These are phyloP conservation scores for Licmophora abbreviata DNA, from an alignment of 108 stramenopile species.

Conservation along the genomic window DNA sequence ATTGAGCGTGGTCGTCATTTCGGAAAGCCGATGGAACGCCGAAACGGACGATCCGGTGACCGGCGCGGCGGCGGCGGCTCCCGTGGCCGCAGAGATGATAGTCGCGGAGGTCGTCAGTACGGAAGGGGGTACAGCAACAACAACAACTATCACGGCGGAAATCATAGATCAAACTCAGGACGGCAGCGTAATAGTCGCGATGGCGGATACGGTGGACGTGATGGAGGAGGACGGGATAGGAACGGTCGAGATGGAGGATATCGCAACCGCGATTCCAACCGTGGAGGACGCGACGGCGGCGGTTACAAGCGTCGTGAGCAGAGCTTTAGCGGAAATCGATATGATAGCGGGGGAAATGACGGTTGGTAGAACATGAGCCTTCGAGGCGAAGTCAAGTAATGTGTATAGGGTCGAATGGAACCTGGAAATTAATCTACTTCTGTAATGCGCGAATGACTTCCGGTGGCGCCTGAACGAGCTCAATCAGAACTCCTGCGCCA, in stretches of 20 bases:
- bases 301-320: too few species aligned
- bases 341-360: too few species aligned
- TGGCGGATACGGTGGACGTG: slow-evolving; percentile 23
- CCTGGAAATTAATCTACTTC: slow-evolving; percentile 1
- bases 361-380: too few species aligned
- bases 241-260: slow-evolving; percentile 3
- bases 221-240: slow-evolving; percentile 12
- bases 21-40: slow-evolving; percentile 23
- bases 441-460: slow-evolving; percentile 64
- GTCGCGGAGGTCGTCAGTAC: slow-evolving; percentile 4
- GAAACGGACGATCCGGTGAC: slow-evolving; percentile 34
- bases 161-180: not conserved
- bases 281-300: too few species aligned
- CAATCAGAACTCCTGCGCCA: slow-evolving; percentile 92
- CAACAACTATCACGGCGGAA: not conserved
- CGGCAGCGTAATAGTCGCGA: slow-evolving; percentile 2
- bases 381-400: too few species aligned
- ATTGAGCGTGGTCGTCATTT: slow-evolving; percentile 68
- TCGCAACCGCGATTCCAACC: too few species aligned
- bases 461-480: slow-evolving; percentile 95
- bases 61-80: slow-evolving; percentile 14
- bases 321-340: too few species aligned
- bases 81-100: slow-evolving; percentile 30
- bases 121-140: slow-evolving; percentile 16
- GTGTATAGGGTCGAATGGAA: too few species aligned